phyloP scores from a whole-genome alignment of 768 basidiomycete genomes.

The Boletus huronensis region DNA sequence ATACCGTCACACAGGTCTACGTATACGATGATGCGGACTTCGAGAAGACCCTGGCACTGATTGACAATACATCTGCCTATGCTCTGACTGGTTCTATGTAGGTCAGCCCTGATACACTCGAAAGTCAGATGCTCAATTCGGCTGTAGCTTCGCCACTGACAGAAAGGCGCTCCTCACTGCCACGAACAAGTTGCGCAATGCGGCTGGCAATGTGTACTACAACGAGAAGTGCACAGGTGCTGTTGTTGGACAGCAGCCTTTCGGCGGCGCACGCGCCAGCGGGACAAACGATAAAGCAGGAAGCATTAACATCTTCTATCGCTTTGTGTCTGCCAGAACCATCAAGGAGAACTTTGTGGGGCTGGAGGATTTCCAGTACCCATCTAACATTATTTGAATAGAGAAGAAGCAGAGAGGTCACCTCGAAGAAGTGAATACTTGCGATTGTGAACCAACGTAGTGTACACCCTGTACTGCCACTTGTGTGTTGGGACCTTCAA shows the following conservation, averaged over 20 bases:
- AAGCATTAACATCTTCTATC: constrained; percentile 69
- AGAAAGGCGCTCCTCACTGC: constrained; percentile 78
- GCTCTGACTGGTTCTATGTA: constrained; percentile 94
- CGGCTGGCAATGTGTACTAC: constrained; percentile 96
- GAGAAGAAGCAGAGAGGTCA: background rate
- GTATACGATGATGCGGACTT: constrained; percentile 87
- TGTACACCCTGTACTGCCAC: background rate
- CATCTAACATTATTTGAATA: constrained; percentile 72
- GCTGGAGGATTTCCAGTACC: constrained; percentile 77
- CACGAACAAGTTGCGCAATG: constrained; percentile 79
- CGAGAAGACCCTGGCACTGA: constrained; percentile 81
- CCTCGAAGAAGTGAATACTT: background rate
- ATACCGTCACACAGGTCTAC: constrained; percentile 53
- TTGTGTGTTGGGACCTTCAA: background rate
- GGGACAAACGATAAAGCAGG: constrained; percentile 99
- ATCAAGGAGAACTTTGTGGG: constrained; percentile 97
- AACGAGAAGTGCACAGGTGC: constrained; percentile 98
- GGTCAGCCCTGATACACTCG: constrained; percentile 28
- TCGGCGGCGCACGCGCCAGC: constrained; percentile 88
- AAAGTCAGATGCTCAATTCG: constrained; percentile 7
- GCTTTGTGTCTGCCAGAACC: constrained; percentile 84
- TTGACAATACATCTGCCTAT: constrained; percentile 84
- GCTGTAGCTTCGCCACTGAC: constrained; percentile 71
- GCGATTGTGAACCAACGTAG: background rate
- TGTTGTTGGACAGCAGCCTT: constrained; percentile 97